A percentile compares a stretch with the other conserved stretches of the same genome.
Conservation (phyloP, 2,329 filamentous ascomycete species). For the Apiospora sp. region DNA sequence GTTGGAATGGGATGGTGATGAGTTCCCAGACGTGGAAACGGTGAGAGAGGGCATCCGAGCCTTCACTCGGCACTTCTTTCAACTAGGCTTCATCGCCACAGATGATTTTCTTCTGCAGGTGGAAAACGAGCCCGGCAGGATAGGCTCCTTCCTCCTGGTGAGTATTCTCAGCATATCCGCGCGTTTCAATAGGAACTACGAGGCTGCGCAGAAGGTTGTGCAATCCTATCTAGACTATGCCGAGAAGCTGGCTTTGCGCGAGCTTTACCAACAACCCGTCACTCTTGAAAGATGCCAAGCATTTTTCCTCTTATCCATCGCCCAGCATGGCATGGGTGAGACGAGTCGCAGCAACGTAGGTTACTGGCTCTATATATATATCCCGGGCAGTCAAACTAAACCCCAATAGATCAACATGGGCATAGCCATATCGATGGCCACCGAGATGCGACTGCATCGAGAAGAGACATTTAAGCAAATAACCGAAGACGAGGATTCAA, state of each 20-base stretch:
- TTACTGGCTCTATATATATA: conserved; percentile 25
- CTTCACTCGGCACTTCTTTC: conserved; percentile 65
- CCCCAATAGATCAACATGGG: conserved; percentile 61
- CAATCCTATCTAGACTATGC: conserved; percentile 62
- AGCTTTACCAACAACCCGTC: conserved; percentile 58
- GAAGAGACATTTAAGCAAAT: conserved; percentile 61
- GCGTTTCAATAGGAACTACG: conserved; percentile 58
- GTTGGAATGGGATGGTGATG: conserved; percentile 50
- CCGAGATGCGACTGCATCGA: conserved; percentile 61
- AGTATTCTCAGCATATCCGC: conserved; percentile 65
- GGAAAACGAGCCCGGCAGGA: conserved; percentile 54
- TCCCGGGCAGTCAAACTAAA: conserved; percentile 2
- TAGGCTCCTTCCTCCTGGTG: conserved; percentile 63
- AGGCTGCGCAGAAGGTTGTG: conserved; percentile 56
- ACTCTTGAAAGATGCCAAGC: conserved; percentile 64
- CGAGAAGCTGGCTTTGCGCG: conserved; percentile 53
- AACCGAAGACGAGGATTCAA: conserved; percentile 48
- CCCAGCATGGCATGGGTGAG: conserved; percentile 64
- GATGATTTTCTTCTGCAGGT: conserved; percentile 57
- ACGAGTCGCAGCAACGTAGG: conserved; percentile 63
- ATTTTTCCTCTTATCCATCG: conserved; percentile 66
- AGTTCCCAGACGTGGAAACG: conserved; percentile 58
- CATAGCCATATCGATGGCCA: conserved; percentile 63
- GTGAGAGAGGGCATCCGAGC: conserved; percentile 61
- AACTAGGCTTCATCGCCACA: conserved; percentile 66